Percentiles rank a stretch among this genome's conserved stretches.
These are phyloP conservation scores for Alternaria longipes DNA, from an alignment of 2,329 filamentous ascomycete genomes.

Conservation along the genomic window DNA sequence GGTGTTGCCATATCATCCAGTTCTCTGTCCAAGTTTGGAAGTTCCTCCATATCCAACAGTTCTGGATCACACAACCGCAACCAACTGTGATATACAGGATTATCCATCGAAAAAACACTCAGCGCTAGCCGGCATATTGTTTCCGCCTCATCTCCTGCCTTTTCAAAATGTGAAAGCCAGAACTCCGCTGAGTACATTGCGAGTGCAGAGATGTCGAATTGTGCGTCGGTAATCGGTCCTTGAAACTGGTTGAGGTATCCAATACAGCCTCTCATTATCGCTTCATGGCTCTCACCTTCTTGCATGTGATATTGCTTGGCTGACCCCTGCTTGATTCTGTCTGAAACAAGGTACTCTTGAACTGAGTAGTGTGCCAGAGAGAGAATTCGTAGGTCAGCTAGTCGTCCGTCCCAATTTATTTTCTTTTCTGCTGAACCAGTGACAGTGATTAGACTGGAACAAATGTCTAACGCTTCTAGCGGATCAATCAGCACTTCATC, in stretches of 20 bases:
- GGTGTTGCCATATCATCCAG: background rate
- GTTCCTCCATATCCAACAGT: too few species aligned
- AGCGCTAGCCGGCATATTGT: constrained; percentile 25
- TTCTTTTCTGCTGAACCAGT: background rate
- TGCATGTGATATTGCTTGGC: background rate
- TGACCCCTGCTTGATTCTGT: background rate
- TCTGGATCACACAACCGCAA: constrained; percentile 29
- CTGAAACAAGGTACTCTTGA: background rate
- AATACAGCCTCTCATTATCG: background rate
- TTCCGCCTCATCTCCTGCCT: constrained; percentile 22
- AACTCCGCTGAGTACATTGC: background rate
- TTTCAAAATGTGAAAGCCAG: background rate
- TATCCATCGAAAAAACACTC: constrained; percentile 19
- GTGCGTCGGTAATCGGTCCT: background rate
- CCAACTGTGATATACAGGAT: constrained; percentile 32
- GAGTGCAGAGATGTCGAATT: background rate
- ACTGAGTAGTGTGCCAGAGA: background rate
- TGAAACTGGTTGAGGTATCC: background rate
- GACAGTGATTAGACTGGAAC: constrained; percentile 44
- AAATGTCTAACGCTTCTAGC: constrained; percentile 40
- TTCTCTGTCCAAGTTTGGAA: too few species aligned
- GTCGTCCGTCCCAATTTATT: too few species aligned
- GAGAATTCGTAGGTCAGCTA: background rate
- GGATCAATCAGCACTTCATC: constrained; percentile 49
- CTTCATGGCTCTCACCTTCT: background rate